Percentiles rank a stretch among this genome's conserved stretches.
phyloP scores from a whole-genome alignment of 352 stramenopile genomes.

The Pythium phragmitis region DNA sequence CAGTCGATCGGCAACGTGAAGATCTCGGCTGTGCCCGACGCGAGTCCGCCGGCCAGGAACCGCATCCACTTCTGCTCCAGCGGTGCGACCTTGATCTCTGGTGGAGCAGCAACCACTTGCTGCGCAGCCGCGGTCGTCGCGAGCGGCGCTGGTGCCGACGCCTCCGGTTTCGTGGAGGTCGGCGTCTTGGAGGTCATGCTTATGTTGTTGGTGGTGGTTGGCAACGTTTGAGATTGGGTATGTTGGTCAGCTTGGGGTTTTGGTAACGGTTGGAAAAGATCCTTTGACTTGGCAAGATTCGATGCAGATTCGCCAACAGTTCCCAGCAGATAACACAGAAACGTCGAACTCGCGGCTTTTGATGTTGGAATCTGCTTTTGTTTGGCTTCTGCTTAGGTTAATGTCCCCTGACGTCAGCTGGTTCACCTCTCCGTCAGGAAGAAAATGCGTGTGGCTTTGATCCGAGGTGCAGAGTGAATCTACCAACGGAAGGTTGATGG shows the following conservation, averaged over 20 bases:
- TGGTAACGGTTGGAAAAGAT: background rate
- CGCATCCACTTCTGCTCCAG: conserved; percentile 66
- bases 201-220: background rate
- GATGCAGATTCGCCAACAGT: conserved; percentile 8
- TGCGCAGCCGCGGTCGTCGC: conserved; percentile 18
- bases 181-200: conserved; percentile 10
- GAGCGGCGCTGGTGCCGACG: conserved; percentile 3
- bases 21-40: conserved; percentile 72
- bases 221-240: background rate
- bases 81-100: conserved; percentile 30
- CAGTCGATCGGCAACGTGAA: conserved; percentile 85
- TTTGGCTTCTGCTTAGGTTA: background rate
- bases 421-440: no score
- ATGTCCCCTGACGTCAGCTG: no score
- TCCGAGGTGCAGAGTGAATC: conserved; percentile 28
- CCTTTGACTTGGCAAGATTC: conserved; percentile 6
- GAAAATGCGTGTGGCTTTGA: conserved; percentile 9
- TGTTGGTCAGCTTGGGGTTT: background rate
- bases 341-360: background rate
- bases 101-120: conserved; percentile 2
- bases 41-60: conserved; percentile 66
- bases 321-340: conserved; percentile 11
- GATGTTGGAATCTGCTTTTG: conserved; percentile 12
- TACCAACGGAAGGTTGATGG: conserved; percentile 11
- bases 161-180: conserved; percentile 1